These are phyloP conservation scores for Rhodotorula sp. DNA, from an alignment of 1,284 basidiomycete species.

Conservation along the genomic window DNA sequence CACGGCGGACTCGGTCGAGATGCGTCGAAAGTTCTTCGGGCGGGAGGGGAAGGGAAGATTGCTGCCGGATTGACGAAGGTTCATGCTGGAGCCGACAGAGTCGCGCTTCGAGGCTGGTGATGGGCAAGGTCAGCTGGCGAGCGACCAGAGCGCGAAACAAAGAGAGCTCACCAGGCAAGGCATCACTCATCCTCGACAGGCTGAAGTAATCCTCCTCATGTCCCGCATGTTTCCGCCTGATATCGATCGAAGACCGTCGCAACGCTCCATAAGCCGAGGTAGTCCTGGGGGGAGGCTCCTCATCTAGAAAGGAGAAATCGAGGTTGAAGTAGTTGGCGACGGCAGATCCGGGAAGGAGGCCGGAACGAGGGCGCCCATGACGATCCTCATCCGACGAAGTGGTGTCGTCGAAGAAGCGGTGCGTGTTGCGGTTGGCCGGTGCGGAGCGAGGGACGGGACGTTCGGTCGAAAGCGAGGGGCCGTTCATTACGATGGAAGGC, in stretches of 20 bases:
- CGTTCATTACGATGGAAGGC: not conserved
- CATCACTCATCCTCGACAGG: not conserved
- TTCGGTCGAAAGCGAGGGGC: not conserved
- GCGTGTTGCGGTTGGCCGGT: not conserved
- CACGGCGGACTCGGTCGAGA: constrained; percentile 12
- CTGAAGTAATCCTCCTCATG: constrained; percentile 11
- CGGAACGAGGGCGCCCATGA: not conserved
- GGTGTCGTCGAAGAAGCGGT: not conserved
- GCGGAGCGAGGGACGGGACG: not conserved
- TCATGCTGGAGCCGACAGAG: not conserved
- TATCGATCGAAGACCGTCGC: not conserved
- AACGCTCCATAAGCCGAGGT: constrained; percentile 1
- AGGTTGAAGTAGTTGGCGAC: constrained; percentile 24
- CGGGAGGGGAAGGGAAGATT: constrained; percentile 28
- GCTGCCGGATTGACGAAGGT: not conserved
- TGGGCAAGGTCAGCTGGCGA: not conserved
- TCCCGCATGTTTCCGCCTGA: not conserved
- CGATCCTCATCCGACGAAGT: constrained; percentile 23
- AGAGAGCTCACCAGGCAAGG: not conserved
- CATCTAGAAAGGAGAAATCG: constrained; percentile 38
- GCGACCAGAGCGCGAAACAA: fast-evolving
- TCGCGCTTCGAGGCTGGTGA: not conserved
- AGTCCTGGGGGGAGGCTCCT: constrained; percentile 22
- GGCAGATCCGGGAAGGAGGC: constrained; percentile 21
- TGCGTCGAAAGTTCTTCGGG: not conserved